phyloP scores from a whole-genome alignment of 305 asterid species.

The Solanum hybrid region DNA sequence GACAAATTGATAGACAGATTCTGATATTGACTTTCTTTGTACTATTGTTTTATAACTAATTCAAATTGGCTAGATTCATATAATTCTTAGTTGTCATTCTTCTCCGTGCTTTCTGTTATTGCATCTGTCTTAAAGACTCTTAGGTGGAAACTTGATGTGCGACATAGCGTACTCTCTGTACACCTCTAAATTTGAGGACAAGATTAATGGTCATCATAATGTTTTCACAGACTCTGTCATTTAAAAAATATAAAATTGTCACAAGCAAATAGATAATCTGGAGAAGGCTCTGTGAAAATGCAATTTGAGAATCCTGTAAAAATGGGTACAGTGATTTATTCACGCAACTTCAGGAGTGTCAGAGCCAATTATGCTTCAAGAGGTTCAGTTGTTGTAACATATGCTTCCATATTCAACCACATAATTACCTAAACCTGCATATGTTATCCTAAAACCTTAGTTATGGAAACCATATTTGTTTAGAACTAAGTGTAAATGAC shows the following conservation, averaged over 20 bases:
- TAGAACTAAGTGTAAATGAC: background rate
- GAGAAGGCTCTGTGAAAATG: background rate
- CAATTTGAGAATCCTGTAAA: background rate
- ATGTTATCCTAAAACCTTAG: background rate
- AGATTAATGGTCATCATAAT: background rate
- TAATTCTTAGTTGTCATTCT: background rate
- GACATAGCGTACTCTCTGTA: background rate
- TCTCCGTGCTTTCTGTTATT: background rate
- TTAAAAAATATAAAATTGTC: background rate
- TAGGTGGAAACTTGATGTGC: background rate
- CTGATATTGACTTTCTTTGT: background rate
- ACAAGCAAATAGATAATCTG: background rate
- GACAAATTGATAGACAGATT: background rate
- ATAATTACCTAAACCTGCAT: background rate
- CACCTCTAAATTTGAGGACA: background rate
- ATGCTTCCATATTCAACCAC: background rate
- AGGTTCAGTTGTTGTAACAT: background rate
- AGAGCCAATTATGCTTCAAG: background rate
- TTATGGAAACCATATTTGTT: background rate
- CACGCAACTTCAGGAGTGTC: background rate
- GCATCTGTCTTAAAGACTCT: background rate
- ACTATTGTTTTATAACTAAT: background rate
- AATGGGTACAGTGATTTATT: background rate
- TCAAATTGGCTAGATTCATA: background rate
- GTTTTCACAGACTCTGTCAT: background rate